phyloP scores from a whole-genome alignment of 148 eudicot genomes.

The Rhododendron simsii region DNA sequence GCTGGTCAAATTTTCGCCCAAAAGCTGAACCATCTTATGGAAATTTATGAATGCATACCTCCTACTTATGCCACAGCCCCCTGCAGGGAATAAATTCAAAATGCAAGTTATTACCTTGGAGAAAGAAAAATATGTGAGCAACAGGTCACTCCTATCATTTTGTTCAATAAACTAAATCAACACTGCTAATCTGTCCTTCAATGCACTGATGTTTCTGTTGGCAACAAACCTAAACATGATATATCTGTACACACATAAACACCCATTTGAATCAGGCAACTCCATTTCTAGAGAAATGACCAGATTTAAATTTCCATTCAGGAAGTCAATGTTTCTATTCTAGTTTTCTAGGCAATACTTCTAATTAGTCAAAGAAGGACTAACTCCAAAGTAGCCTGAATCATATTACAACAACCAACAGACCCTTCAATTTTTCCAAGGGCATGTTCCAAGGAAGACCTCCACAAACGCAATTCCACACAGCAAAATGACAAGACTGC shows the following conservation, averaged over 20 bases:
- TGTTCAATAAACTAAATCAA: not conserved
- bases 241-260: not conserved
- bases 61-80: not conserved
- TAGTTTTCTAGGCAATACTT: not conserved
- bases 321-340: not conserved
- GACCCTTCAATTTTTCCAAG: not conserved
- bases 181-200: not conserved
- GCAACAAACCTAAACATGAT: not conserved
- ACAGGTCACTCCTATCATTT: not conserved
- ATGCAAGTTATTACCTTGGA: not conserved
- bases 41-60: conserved; percentile 8
- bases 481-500: not conserved
- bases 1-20: conserved; percentile 4
- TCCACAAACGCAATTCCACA: not conserved
- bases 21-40: conserved; percentile 12
- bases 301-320: not conserved
- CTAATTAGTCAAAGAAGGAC: not conserved
- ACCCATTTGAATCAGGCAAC: not conserved
- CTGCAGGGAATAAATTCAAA: conserved; percentile 9
- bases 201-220: not conserved
- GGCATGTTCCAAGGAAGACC: not conserved
- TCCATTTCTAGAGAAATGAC: not conserved
- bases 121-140: not conserved
- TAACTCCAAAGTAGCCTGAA: not conserved
- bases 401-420: not conserved